A percentile compares a stretch with the other conserved stretches of the same genome.
Evolutionary conservation across 331 rosid species (phyloP).

Genomic region (Saraca asoca): DNA sequence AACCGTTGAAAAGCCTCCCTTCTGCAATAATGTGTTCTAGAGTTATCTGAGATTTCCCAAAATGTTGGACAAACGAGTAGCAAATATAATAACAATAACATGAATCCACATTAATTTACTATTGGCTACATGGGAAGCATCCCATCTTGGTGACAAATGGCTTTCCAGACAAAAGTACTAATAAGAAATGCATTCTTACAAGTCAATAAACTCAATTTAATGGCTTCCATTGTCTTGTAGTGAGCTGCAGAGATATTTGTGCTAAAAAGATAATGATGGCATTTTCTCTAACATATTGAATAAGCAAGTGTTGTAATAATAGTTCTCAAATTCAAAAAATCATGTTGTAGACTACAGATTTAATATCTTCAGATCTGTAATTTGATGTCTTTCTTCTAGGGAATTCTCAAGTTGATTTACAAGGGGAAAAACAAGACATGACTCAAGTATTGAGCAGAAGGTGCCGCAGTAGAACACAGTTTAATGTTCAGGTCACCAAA

Average conservation of each 20-base stretch:
- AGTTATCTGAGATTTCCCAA: constrained; percentile 35
- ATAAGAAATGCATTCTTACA: constrained; percentile 18
- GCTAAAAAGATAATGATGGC: not conserved
- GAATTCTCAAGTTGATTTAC: too few species aligned
- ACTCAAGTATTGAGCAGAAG: too few species aligned
- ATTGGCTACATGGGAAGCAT: constrained; percentile 20
- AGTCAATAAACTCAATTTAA: constrained; percentile 3
- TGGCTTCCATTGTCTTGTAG: not conserved
- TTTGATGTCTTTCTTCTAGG: too few species aligned
- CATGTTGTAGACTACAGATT: too few species aligned
- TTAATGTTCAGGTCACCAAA: too few species aligned
- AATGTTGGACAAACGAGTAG: constrained; percentile 7
- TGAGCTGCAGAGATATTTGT: not conserved
- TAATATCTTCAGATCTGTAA: too few species aligned
- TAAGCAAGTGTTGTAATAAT: too few species aligned
- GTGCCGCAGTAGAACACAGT: too few species aligned
- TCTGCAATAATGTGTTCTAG: constrained; percentile 55
- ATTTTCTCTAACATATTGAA: too few species aligned
- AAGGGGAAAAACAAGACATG: too few species aligned
- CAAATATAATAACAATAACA: constrained; percentile 31
- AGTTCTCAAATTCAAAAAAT: too few species aligned
- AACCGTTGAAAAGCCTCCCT: constrained; percentile 49
- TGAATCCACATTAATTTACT: constrained; percentile 19
- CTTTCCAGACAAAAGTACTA: constrained; percentile 23
- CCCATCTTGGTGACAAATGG: constrained; percentile 7